These are phyloP conservation scores for Triangularia setosa DNA, from an alignment of 2,329 filamentous ascomycete species.

Conservation along the genomic window DNA sequence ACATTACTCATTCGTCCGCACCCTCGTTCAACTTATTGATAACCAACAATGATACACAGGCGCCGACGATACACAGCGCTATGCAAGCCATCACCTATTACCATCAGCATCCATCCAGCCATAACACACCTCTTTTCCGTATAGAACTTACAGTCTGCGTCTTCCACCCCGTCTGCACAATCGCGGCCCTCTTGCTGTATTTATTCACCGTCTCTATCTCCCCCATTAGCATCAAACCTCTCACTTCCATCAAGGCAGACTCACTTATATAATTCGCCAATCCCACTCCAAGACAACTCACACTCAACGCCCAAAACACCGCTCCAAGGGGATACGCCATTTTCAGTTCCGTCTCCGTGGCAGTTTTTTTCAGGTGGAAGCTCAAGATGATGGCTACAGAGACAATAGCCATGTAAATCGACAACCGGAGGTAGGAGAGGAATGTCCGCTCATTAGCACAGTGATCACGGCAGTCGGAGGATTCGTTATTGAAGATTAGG, in stretches of 20 bases:
- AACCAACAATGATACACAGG: constrained; percentile 60
- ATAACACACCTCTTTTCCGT: background rate
- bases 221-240: background rate
- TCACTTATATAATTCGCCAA: constrained; percentile 82
- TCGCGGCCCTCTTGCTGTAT: constrained; percentile 71
- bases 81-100: constrained; percentile 58
- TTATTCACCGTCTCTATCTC: constrained; percentile 63
- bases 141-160: constrained; percentile 66
- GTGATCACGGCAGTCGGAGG: constrained; percentile 72
- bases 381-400: constrained; percentile 86
- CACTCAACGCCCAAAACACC: constrained; percentile 79
- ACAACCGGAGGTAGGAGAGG: constrained; percentile 84
- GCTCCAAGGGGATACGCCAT: constrained; percentile 81
- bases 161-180: constrained; percentile 92
- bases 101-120: background rate
- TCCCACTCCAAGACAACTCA: constrained; percentile 73
- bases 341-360: constrained; percentile 65
- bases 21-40: constrained; percentile 38
- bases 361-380: constrained; percentile 79
- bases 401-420: constrained; percentile 87
- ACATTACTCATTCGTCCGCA: constrained; percentile 17
- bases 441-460: constrained; percentile 81
- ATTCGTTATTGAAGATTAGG: constrained; percentile 69
- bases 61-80: constrained; percentile 59
- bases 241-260: background rate